Evolutionary conservation across 2,329 filamentous ascomycete species (phyloP), one percentile per base, ranked within the genome.

Genomic region (Colletotrichum gigasporum): DNA sequence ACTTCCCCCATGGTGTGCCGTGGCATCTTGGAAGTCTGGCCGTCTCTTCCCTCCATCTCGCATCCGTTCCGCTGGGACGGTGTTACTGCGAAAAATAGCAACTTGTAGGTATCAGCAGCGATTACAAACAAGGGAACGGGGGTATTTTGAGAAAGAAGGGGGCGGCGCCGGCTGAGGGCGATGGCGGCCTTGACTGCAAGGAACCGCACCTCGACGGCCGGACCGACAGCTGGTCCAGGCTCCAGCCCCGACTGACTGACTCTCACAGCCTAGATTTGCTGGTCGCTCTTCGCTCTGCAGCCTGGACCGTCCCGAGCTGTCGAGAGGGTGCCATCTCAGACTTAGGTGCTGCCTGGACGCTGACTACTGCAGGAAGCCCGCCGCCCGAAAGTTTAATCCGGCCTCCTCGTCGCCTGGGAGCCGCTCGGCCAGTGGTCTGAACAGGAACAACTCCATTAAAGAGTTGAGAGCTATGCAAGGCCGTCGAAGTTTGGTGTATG

Each of bases 121-220:
- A 24, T 45, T 30, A 30, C 54, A 41, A 64, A 64, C 55, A 64
- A 64, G 47, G 56, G 12, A 48, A 44, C 39, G 20, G 47, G 30
- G 12, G 12, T 64, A 61, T 42, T 54, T 48, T 26, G 26, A 61
- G 56, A 41, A 61, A 39, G 45, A 12, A 59, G 42, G 54, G n/a
- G 60, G 54, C 44, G 26, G 28, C 24, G 41, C 42, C 41, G 51
- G 41, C 58, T 42, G 16, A 48, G 42, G 34, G 34, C 47, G 16
- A 54, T 54, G 61, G 48, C 56, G 48, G 41, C 22, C 47, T 48
- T 51, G 30, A 41, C 55, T 64, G 48, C 41, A 48, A 48, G 47
- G 47, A 42, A 61, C 41, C 39, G 42, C 26, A 41, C 57, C 48
- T 37, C 51, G 51, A 54, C 32, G 39, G 26, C 42, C 41, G 53